Percentiles rank a stretch among this genome's conserved stretches.
phyloP scores from a whole-genome alignment of 345 rosid genomes.

The Cardiospermum halicacabum region DNA sequence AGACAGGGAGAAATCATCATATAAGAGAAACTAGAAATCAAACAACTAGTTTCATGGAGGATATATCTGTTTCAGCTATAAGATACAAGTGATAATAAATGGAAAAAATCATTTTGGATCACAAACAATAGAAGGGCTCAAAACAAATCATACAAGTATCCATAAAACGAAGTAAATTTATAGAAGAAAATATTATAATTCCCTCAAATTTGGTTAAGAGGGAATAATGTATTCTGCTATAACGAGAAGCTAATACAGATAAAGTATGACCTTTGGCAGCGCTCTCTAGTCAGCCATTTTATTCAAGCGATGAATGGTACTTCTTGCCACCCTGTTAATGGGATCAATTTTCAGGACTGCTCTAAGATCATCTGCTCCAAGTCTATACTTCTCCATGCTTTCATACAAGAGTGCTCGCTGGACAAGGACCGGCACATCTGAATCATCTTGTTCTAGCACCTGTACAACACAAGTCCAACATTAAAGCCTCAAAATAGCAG shows the following conservation, averaged over 20 bases:
- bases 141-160: slow-evolving; percentile 17
- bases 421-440: slow-evolving; percentile 66
- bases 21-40: not conserved
- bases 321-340: slow-evolving; percentile 78
- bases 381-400: slow-evolving; percentile 97
- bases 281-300: slow-evolving; percentile 61
- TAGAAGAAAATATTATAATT: not conserved
- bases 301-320: slow-evolving; percentile 87
- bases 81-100: not conserved
- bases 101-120: slow-evolving; percentile 1
- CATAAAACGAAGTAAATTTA: slow-evolving; percentile 3
- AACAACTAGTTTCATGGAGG: not conserved
- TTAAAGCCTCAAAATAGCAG: not conserved
- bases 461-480: slow-evolving; percentile 22
- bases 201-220: slow-evolving; percentile 5
- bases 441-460: slow-evolving; percentile 72
- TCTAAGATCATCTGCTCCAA: slow-evolving; percentile 95
- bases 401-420: slow-evolving; percentile 95
- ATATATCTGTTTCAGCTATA: not conserved
- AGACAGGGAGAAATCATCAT: not conserved
- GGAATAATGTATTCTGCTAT: slow-evolving; percentile 11
- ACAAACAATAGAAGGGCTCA: slow-evolving; percentile 2
- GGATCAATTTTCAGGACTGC: slow-evolving; percentile 92
- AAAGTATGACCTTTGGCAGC: slow-evolving; percentile 4
- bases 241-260: slow-evolving; percentile 9